phyloP scores from a whole-genome alignment of 345 rosid species.

The Corchorus capsularis region DNA sequence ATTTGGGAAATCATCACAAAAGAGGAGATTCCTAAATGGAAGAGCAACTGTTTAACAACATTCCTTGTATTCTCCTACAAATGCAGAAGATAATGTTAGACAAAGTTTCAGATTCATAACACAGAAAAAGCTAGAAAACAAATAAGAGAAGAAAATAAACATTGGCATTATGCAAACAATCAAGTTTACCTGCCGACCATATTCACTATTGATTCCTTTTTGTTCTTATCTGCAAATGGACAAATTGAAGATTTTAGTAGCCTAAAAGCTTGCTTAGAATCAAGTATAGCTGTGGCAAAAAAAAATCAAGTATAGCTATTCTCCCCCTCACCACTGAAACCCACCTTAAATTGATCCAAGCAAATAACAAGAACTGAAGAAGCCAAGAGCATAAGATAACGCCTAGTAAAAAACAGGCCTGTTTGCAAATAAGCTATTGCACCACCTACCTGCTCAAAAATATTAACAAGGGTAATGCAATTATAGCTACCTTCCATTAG shows the following conservation, averaged over 20 bases:
- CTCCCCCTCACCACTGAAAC: constrained; percentile 2
- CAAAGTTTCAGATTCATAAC: not conserved
- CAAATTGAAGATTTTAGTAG: constrained; percentile 27
- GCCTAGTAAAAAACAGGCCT: constrained; percentile 52
- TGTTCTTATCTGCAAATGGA: constrained; percentile 68
- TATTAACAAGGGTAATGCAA: constrained; percentile 11
- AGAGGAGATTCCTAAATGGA: too few relatives aligned
- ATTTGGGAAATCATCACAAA: too few relatives aligned
- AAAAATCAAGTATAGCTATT: not conserved
- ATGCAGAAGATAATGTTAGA: too few relatives aligned
- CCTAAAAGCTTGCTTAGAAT: constrained; percentile 8
- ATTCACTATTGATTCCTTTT: constrained; percentile 87
- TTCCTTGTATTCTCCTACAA: too few relatives aligned
- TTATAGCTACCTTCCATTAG: not conserved
- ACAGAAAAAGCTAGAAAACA: not conserved
- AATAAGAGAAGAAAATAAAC: not conserved
- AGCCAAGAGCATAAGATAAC: constrained; percentile 62
- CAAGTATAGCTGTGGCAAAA: not conserved
- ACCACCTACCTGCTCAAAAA: constrained; percentile 64
- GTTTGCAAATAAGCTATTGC: constrained; percentile 83
- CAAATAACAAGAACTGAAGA: constrained; percentile 72
- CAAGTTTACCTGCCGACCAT: constrained; percentile 70
- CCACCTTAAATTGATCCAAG: constrained; percentile 91
- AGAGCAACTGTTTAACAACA: too few relatives aligned
- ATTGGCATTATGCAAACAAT: constrained; percentile 14